phyloP scores from a whole-genome alignment of 2,329 filamentous ascomycete species.

The Calonectria montana region DNA sequence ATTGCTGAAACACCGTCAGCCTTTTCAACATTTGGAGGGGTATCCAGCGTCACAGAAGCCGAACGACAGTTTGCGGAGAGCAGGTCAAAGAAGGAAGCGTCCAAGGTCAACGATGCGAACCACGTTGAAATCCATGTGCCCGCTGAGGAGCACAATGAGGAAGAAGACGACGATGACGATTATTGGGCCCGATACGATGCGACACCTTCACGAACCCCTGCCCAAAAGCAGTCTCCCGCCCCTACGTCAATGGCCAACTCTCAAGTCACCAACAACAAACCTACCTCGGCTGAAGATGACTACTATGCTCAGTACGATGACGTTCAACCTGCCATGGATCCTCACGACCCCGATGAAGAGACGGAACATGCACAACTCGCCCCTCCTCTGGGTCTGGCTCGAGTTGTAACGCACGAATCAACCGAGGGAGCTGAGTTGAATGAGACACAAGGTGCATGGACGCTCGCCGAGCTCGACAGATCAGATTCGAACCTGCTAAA shows the following conservation, averaged over 20 bases:
- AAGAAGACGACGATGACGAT: conserved; percentile 78
- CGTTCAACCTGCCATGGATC: conserved; percentile 84
- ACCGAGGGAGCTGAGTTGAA: conserved; percentile 36
- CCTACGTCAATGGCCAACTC: conserved; percentile 54
- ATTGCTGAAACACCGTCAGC: conserved; percentile 67
- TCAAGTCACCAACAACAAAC: conserved; percentile 34
- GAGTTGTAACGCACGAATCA: conserved; percentile 23
- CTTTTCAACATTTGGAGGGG: conserved; percentile 64
- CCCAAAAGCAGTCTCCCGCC: conserved; percentile 70
- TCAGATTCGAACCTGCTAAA: conserved; percentile 47
- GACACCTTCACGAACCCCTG: conserved; percentile 74
- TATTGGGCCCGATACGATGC: conserved; percentile 86
- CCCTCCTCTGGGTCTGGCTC: conserved; percentile 47
- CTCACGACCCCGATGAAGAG: conserved; percentile 82
- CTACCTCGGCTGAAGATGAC: conserved; percentile 68
- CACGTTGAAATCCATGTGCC: conserved; percentile 26
- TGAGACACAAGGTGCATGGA: conserved; percentile 53
- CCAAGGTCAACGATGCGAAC: conserved; percentile 27
- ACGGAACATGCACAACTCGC: conserved; percentile 46
- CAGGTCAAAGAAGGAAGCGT: conserved; percentile 38
- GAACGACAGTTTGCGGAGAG: conserved; percentile 64
- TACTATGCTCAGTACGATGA: conserved; percentile 83
- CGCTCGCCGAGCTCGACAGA: conserved; percentile 56
- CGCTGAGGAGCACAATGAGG: conserved; percentile 47
- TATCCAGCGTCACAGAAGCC: conserved; percentile 66